phyloP scores from a whole-genome alignment of 1,284 basidiomycete species.

The Moniliophthora roreri region DNA sequence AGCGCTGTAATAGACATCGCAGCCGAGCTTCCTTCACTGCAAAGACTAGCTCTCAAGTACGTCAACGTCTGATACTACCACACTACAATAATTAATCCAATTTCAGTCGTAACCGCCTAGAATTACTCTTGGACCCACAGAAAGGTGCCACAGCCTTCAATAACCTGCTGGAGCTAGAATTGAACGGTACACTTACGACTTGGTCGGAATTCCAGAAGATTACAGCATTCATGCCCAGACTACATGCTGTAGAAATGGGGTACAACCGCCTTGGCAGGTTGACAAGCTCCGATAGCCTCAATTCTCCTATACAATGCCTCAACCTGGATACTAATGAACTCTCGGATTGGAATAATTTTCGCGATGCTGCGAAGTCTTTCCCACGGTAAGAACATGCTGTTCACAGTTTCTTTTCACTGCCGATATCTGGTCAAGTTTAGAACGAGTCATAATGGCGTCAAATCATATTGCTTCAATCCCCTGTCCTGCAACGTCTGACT shows the following conservation, averaged over 20 bases:
- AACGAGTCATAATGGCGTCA: conserved; percentile 68
- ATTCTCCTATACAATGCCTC: conserved; percentile 48
- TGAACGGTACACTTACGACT: conserved; percentile 72
- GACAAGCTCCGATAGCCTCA: conserved; percentile 17
- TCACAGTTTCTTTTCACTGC: conserved; percentile 9
- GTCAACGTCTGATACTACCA: conserved; percentile 23
- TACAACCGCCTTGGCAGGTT: conserved; percentile 63
- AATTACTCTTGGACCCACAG: conserved; percentile 27
- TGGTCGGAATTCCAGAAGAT: conserved; percentile 70
- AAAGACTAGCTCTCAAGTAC: conserved; percentile 78
- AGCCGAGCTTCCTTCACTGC: conserved; percentile 60
- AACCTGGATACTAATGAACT: conserved; percentile 80
- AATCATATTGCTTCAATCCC: conserved; percentile 59
- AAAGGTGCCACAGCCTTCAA: conserved; percentile 47
- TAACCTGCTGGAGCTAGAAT: conserved; percentile 62
- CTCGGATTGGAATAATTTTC: conserved; percentile 57
- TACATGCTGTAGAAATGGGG: conserved; percentile 74
- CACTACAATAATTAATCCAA: conserved; percentile 18
- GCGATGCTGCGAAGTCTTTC: conserved; percentile 45
- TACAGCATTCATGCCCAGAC: conserved; percentile 53
- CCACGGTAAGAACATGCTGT: conserved; percentile 42
- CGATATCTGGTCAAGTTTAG: conserved; percentile 41
- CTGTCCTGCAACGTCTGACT: conserved; percentile 26
- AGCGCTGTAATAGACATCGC: conserved; percentile 66
- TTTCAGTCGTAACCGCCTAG: conserved; percentile 61